These are phyloP conservation scores for Penicillium corylophilum DNA, from an alignment of 2,329 filamentous ascomycete genomes.

Conservation along the genomic window DNA sequence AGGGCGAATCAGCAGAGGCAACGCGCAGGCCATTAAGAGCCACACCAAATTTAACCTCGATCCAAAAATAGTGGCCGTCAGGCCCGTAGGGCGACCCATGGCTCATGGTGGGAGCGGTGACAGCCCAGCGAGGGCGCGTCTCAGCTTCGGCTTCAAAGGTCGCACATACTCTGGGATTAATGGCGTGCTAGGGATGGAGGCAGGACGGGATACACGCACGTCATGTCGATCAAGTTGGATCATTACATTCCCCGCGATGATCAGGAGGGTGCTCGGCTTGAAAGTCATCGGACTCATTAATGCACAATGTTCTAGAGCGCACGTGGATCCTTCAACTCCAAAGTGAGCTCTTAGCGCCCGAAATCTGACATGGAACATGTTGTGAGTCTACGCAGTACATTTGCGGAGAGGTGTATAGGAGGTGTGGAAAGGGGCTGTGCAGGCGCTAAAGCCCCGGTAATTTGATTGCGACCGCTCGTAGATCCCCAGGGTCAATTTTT, in stretches of 20 bases:
- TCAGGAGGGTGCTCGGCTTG: constrained; percentile 2
- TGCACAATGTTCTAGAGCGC: background rate
- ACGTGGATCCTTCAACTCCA: background rate
- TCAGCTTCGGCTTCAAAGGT: background rate
- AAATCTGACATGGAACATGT: background rate
- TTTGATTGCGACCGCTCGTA: constrained; percentile 6
- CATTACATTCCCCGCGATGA: constrained; percentile 1
- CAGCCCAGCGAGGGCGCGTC: background rate
- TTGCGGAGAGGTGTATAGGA: background rate
- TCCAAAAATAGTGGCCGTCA: constrained; percentile 7
- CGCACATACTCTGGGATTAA: background rate
- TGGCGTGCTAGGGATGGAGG: background rate
- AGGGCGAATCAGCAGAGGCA: background rate
- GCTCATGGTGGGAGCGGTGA: background rate
- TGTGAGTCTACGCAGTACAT: background rate
- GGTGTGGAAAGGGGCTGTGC: constrained; percentile 15
- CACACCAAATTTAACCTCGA: constrained; percentile 1
- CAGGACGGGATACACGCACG: background rate
- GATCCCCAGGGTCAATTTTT: constrained; percentile 2
- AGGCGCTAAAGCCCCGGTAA: constrained; percentile 5
- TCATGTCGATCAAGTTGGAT: constrained; percentile 10
- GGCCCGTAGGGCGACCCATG: background rate
- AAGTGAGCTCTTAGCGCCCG: background rate
- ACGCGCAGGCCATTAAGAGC: background rate
- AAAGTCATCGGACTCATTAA: background rate